Evolutionary conservation across 73 alveolate genomes (phyloP).

Genomic region (Paramecium primaurelia): DNA sequence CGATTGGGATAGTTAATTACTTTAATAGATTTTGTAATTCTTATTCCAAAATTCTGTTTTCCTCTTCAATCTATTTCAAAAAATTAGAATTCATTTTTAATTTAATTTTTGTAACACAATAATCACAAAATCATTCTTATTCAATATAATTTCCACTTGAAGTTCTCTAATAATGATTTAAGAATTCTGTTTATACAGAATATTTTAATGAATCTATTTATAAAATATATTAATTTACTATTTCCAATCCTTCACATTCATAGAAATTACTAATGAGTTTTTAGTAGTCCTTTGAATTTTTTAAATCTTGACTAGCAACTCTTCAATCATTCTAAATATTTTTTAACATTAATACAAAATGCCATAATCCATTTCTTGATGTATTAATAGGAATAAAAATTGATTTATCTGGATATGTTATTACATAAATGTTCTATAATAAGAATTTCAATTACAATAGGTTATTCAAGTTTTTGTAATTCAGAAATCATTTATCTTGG

Average conservation of each 20-base stretch:
- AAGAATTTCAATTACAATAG: neutral
- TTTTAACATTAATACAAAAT: constrained; percentile 14
- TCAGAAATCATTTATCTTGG: neutral
- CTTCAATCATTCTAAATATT: constrained; percentile 5
- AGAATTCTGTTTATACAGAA: neutral
- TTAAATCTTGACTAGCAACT: constrained; percentile 17
- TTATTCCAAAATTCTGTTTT: neutral
- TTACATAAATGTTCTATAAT: neutral
- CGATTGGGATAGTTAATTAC: neutral
- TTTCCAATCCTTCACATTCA: constrained; percentile 21
- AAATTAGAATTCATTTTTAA: neutral
- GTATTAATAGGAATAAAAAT: constrained; percentile 54
- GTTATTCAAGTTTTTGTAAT: neutral
- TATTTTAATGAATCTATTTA: neutral
- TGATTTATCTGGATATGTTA: constrained; percentile 25
- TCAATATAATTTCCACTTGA: neutral
- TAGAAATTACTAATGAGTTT: neutral
- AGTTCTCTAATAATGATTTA: neutral
- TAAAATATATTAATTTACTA: neutral
- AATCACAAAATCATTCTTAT: neutral
- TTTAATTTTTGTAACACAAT: neutral
- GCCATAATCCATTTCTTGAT: constrained; percentile 49
- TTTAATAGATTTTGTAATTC: neutral
- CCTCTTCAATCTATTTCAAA: constrained; percentile 12
- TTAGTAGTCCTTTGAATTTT: neutral